Conservation (phyloP, 306 rosid genomes). For the Dalbergia cultrata region DNA sequence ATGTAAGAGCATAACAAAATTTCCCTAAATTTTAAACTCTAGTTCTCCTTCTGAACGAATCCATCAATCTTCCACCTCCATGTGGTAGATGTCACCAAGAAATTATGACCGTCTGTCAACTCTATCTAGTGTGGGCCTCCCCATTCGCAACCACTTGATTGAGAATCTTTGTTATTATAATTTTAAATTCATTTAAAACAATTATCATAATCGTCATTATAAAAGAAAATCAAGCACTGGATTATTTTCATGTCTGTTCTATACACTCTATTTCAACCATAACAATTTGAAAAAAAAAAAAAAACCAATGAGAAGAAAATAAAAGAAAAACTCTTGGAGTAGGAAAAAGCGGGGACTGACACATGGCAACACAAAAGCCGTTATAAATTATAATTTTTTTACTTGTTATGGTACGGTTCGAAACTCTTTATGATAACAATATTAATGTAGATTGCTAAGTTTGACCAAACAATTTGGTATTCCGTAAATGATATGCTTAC, state of each 20-base stretch:
- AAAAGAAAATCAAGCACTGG: slow-evolving; percentile 34
- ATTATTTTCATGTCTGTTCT: slow-evolving; percentile 19
- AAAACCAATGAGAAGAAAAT: not conserved
- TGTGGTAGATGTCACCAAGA: slow-evolving; percentile 33
- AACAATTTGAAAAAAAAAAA: not conserved
- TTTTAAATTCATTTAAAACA: slow-evolving; percentile 8
- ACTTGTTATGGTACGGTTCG: slow-evolving; percentile 28
- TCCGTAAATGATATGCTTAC: slow-evolving; percentile 48
- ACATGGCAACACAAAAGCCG: slow-evolving; percentile 27
- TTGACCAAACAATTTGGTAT: slow-evolving; percentile 49
- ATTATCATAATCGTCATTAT: not conserved
- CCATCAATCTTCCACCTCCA: slow-evolving; percentile 50
- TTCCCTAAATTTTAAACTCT: not conserved
- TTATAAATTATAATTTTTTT: not conserved
- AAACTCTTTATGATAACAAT: slow-evolving; percentile 16
- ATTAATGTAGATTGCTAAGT: slow-evolving; percentile 1
- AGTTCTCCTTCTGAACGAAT: slow-evolving; percentile 9
- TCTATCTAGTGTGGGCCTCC: slow-evolving; percentile 45
- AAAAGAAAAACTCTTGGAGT: not conserved
- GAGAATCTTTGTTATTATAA: slow-evolving; percentile 43
- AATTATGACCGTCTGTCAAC: slow-evolving; percentile 34
- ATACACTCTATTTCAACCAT: slow-evolving; percentile 5
- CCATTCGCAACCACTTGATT: slow-evolving; percentile 33
- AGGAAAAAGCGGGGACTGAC: slow-evolving; percentile 33
- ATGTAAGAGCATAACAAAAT: too few species aligned